These are phyloP conservation scores for Jasminum sambac DNA, from an alignment of 257 asterid species.

Conservation along the genomic window DNA sequence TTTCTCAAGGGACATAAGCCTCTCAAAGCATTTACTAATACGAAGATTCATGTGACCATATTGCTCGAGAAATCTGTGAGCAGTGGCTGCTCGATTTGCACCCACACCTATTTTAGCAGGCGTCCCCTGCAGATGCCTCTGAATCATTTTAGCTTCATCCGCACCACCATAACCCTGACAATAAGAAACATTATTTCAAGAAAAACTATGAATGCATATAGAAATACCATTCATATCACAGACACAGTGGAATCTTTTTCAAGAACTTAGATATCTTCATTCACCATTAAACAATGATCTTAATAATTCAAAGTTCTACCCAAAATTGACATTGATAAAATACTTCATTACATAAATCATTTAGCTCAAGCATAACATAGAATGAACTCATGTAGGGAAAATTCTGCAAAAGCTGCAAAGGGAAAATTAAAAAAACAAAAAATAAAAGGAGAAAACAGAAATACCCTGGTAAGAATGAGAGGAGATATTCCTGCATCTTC, in stretches of 20 bases:
- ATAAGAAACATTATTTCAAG: neutral
- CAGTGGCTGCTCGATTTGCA: slow-evolving; percentile 70
- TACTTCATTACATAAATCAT: neutral
- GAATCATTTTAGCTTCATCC: slow-evolving; percentile 94
- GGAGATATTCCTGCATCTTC: slow-evolving; percentile 57
- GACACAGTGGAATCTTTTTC: neutral
- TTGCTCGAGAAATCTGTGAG: slow-evolving; percentile 48
- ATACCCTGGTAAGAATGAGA: slow-evolving; percentile 85
- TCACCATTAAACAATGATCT: neutral
- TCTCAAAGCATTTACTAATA: slow-evolving; percentile 18
- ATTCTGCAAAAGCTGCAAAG: neutral
- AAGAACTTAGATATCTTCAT: neutral
- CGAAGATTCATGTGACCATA: slow-evolving; percentile 40
- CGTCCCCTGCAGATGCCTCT: slow-evolving; percentile 63
- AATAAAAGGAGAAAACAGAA: slow-evolving; percentile 4
- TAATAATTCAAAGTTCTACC: neutral
- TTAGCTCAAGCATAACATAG: neutral
- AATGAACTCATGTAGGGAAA: neutral
- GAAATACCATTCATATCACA: neutral
- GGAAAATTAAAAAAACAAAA: neutral
- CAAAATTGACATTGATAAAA: neutral
- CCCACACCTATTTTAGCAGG: slow-evolving; percentile 75
- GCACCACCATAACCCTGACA: slow-evolving; percentile 86
- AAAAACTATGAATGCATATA: neutral
- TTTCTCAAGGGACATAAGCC: slow-evolving; percentile 25